These are phyloP conservation scores for Camelina neglecta DNA, from an alignment of 345 rosid genomes.

Conservation along the genomic window DNA sequence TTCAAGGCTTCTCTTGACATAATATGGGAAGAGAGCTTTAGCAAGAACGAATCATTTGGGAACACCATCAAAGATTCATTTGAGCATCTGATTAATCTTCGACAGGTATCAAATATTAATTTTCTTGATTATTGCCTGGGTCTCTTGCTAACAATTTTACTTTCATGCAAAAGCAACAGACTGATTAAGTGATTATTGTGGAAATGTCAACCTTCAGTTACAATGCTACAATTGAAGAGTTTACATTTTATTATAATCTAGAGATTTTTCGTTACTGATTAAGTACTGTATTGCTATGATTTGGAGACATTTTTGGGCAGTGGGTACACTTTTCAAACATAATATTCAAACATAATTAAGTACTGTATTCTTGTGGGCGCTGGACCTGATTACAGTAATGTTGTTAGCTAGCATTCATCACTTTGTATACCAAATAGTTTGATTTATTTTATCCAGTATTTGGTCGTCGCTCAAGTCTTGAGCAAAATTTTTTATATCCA, in stretches of 20 bases:
- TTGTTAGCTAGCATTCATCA: slow-evolving; percentile 7
- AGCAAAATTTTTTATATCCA: neutral
- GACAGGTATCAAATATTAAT: slow-evolving; percentile 64
- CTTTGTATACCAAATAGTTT: neutral
- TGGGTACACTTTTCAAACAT: neutral
- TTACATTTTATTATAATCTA: neutral
- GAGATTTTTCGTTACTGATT: slow-evolving; percentile 9
- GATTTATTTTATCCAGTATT: neutral
- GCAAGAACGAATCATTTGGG: slow-evolving; percentile 84
- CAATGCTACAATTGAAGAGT: slow-evolving; percentile 1
- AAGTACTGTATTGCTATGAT: slow-evolving; percentile 6
- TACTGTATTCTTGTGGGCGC: neutral
- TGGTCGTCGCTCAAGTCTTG: slow-evolving; percentile 3
- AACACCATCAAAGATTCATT: slow-evolving; percentile 93
- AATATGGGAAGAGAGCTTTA: slow-evolving; percentile 93
- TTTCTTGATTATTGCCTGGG: slow-evolving; percentile 10
- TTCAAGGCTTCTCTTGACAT: slow-evolving; percentile 91
- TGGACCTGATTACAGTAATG: slow-evolving; percentile 14
- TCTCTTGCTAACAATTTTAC: slow-evolving; percentile 3
- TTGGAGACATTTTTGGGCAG: neutral
- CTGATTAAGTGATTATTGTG: slow-evolving; percentile 11
- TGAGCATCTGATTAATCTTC: slow-evolving; percentile 93
- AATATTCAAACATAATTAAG: neutral
- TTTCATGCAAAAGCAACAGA: slow-evolving; percentile 13
- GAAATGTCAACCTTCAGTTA: slow-evolving; percentile 13